phyloP scores from a whole-genome alignment of 1,139 yeast genomes.

The Lodderomyces oxycetoniae region DNA sequence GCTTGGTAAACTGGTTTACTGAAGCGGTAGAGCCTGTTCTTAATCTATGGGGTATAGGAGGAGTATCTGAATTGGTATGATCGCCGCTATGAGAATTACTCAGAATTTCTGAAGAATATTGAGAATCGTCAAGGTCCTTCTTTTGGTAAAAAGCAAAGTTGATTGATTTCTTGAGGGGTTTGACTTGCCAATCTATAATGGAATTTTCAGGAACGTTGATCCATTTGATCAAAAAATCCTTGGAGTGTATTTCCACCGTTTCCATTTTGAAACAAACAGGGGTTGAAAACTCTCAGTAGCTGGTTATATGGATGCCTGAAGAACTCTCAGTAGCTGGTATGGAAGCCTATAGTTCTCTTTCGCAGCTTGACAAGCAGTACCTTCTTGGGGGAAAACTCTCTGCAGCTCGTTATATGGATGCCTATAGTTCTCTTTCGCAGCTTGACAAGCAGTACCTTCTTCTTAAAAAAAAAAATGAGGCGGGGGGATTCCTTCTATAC shows the following conservation, averaged over 20 bases:
- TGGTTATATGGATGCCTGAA: no score
- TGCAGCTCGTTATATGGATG: no score
- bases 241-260: constrained; percentile 82
- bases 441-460: no score
- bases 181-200: constrained; percentile 71
- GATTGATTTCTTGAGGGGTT: constrained; percentile 81
- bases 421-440: no score
- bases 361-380: no score
- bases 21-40: constrained; percentile 36
- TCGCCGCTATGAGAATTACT: constrained; percentile 4
- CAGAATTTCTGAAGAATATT: constrained; percentile 3
- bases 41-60: constrained; percentile 14
- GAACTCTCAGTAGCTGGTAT: no score
- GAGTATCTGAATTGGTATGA: constrained; percentile 3
- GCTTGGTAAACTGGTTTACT: constrained; percentile 35
- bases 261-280: constrained; percentile 44
- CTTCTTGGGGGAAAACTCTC: no score
- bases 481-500: no score
- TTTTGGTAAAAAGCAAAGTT: constrained; percentile 57
- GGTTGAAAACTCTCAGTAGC: no score
- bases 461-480: no score
- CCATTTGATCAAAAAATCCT: constrained; percentile 89
- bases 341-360: no score
- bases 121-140: constrained; percentile 20
- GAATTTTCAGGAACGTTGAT: constrained; percentile 68